phyloP scores from a whole-genome alignment of 2,329 filamentous ascomycete species.

The Aspergillus nomiae region DNA sequence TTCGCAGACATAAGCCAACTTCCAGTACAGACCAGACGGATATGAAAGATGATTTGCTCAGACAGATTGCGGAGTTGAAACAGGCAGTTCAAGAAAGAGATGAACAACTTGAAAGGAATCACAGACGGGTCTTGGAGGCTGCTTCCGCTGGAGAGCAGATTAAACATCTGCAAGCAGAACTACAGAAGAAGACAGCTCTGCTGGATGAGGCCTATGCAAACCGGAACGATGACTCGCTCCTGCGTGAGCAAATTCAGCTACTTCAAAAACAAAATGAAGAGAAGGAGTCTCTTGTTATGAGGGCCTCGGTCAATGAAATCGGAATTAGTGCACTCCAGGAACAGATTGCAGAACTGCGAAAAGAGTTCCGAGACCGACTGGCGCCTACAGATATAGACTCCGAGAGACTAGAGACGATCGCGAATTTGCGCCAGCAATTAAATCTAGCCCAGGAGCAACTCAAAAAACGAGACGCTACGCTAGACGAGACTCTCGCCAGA shows the following conservation, averaged over 20 bases:
- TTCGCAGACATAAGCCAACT: slow-evolving; percentile 24
- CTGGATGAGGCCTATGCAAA: slow-evolving; percentile 31
- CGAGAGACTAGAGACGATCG: slow-evolving; percentile 35
- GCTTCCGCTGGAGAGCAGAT: slow-evolving; percentile 42
- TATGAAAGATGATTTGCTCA: slow-evolving; percentile 27
- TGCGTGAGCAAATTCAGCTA: slow-evolving; percentile 34
- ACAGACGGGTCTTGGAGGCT: slow-evolving; percentile 35
- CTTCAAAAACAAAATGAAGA: slow-evolving; percentile 32
- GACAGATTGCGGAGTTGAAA: slow-evolving; percentile 35
- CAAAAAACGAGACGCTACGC: slow-evolving; percentile 34
- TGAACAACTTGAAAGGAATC: slow-evolving; percentile 36
- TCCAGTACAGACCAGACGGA: slow-evolving; percentile 20
- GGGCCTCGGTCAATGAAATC: slow-evolving; percentile 21
- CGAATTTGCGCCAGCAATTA: slow-evolving; percentile 36
- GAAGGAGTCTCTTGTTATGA: slow-evolving; percentile 25
- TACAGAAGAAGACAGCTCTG: slow-evolving; percentile 34
- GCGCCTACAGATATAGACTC: slow-evolving; percentile 25
- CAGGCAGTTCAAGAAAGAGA: slow-evolving; percentile 36
- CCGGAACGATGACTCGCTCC: slow-evolving; percentile 23
- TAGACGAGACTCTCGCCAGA: slow-evolving; percentile 36
- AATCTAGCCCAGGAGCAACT: slow-evolving; percentile 36
- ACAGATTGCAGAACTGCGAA: slow-evolving; percentile 36
- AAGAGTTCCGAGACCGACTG: slow-evolving; percentile 31
- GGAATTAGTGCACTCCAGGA: slow-evolving; percentile 31
- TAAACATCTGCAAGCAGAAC: slow-evolving; percentile 39